Percentiles rank a stretch among this genome's conserved stretches.
Evolutionary conservation across 2,329 filamentous ascomycete genomes (phyloP).

Genomic region (Didymella arachidicola): DNA sequence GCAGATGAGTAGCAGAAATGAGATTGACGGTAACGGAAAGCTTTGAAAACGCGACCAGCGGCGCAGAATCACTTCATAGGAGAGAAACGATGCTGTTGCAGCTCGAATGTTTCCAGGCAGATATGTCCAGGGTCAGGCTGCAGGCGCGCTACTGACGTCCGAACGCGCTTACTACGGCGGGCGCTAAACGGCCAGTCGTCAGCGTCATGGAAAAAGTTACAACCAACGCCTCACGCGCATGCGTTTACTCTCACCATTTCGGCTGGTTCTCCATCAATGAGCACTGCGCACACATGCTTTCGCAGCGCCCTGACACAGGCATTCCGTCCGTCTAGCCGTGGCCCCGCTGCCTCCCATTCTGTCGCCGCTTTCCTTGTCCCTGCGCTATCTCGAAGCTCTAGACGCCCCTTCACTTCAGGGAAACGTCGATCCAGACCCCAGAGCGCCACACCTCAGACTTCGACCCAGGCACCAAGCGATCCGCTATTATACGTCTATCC

Average conservation of each 20-base stretch:
- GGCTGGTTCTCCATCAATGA: constrained; percentile 43
- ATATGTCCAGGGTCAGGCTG: constrained; percentile 18
- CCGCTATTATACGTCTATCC: constrained; percentile 5
- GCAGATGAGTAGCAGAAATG: not conserved
- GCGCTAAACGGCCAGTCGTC: constrained; percentile 23
- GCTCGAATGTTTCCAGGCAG: constrained; percentile 13
- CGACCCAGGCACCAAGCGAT: constrained; percentile 6
- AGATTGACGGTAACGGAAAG: too few species aligned
- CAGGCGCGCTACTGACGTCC: constrained; percentile 9
- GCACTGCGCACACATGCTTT: constrained; percentile 49
- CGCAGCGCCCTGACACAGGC: constrained; percentile 48
- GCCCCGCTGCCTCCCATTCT: constrained; percentile 31
- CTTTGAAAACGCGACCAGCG: not conserved
- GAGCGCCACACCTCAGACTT: constrained; percentile 3
- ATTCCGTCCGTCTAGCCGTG: constrained; percentile 41
- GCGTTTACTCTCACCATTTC: constrained; percentile 27
- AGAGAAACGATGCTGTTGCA: constrained; percentile 8
- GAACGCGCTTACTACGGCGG: constrained; percentile 20
- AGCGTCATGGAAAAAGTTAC: constrained; percentile 40
- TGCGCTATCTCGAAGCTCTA: constrained; percentile 33
- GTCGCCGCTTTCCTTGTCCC: constrained; percentile 49
- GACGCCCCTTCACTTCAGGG: constrained; percentile 38
- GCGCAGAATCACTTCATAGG: constrained; percentile 5
- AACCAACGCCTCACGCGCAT: constrained; percentile 26
- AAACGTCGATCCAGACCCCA: constrained; percentile 26